phyloP scores from a whole-genome alignment of 495 filamentous ascomycete species.

The Tuber indicum region DNA sequence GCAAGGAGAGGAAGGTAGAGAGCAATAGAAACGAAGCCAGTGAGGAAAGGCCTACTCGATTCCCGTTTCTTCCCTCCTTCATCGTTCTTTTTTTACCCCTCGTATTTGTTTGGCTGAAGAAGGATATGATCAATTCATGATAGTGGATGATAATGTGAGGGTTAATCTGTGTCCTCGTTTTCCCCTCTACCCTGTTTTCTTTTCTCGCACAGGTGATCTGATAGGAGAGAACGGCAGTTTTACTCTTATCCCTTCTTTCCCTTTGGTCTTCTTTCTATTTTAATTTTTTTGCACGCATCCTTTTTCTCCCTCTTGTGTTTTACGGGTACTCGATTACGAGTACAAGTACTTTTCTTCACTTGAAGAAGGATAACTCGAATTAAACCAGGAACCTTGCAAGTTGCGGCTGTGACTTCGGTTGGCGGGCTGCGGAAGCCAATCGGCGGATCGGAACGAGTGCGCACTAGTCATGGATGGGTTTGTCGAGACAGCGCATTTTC shows the following conservation, averaged over 20 bases:
- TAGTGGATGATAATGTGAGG: neutral
- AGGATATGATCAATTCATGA: neutral
- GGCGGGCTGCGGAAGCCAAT: slow-evolving; percentile 28
- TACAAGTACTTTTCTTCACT: neutral
- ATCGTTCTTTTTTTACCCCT: neutral
- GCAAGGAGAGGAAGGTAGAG: neutral
- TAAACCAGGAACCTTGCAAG: slow-evolving; percentile 7
- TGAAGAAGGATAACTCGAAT: neutral
- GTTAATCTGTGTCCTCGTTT: neutral
- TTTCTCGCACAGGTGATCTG: neutral
- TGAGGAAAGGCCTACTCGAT: neutral
- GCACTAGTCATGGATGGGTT: slow-evolving; percentile 2
- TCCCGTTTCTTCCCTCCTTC: neutral
- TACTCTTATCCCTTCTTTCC: neutral
- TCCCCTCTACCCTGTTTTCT: neutral
- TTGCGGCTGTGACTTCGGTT: slow-evolving; percentile 23
- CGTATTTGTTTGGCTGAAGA: neutral
- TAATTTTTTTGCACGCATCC: neutral
- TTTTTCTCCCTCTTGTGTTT: neutral
- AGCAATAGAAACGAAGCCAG: neutral
- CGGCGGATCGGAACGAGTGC: slow-evolving; percentile 29
- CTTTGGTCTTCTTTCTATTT: neutral
- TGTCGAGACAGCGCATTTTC: slow-evolving; percentile 33
- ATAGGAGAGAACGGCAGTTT: slow-evolving; percentile 2
- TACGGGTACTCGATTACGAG: too few species aligned